A percentile compares a stretch with the other conserved stretches of the same genome.
Evolutionary conservation across 2,329 filamentous ascomycete species (phyloP).

Genomic region (Scedosporium boydii): DNA sequence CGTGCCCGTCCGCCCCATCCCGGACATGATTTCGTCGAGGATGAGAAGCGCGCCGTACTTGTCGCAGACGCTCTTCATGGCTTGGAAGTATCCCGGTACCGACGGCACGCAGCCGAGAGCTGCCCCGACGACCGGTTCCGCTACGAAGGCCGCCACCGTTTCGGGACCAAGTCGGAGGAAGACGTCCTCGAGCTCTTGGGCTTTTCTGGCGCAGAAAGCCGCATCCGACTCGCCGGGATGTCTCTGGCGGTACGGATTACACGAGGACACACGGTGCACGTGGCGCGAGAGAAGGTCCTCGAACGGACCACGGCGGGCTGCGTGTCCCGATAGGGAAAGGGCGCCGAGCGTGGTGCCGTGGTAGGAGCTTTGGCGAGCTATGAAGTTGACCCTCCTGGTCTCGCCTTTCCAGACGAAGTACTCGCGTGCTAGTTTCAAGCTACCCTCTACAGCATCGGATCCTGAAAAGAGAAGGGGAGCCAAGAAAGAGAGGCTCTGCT

Average conservation of each 20-base stretch:
- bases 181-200: constrained; percentile 55
- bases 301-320: constrained; percentile 49
- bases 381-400: constrained; percentile 25
- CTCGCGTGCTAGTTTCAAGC: constrained; percentile 38
- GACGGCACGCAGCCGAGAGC: constrained; percentile 59
- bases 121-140: constrained; percentile 1
- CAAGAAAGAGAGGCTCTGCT: not conserved
- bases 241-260: constrained; percentile 54
- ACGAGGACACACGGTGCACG: constrained; percentile 54
- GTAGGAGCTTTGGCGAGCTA: constrained; percentile 32
- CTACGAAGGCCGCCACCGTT: constrained; percentile 60
- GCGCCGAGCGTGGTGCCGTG: constrained; percentile 51
- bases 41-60: constrained; percentile 65
- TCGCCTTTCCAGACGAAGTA: constrained; percentile 32
- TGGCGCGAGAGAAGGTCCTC: constrained; percentile 44
- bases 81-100: constrained; percentile 58
- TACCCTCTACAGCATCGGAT: constrained; percentile 41
- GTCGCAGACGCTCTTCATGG: constrained; percentile 59
- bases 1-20: constrained; percentile 48
- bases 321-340: constrained; percentile 54
- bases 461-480: constrained; percentile 22
- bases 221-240: constrained; percentile 39
- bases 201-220: constrained; percentile 51
- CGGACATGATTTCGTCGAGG: constrained; percentile 70
- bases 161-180: constrained; percentile 55